Base-by-base conservation (phyloP, 345 rosid species). In the Citrus mangshanensis region DNA sequence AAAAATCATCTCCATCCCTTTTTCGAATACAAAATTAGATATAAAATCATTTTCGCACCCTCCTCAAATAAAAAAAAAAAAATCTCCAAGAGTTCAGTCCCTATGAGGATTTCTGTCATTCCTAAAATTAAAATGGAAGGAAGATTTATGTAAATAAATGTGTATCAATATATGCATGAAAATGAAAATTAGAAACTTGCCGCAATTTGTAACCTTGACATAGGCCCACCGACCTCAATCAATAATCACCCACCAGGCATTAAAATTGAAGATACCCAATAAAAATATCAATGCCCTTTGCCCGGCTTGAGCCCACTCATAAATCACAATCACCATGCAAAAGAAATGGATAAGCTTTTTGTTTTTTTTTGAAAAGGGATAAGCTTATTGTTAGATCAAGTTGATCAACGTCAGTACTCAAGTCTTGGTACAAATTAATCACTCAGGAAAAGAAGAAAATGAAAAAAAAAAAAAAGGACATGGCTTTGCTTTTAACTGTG, bases 1-100 rank as follows among this genome's bases (percentile, higher is more conserved):
- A 32, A 32, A 4, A 4, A 32, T 32, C 0, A 0, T 32, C 34
- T 32, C 34, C 0, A 0, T 32, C 0, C 0, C 0, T 32, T 32
- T 32, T 32, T 0, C 0, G 5, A 32, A 32, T 32, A 32, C 4
- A 0, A 32, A 32, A 32, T 32, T 32, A 0, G 0, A 0, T 32
- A 32, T 32, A 32, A 32, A 32, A 32, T 32, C 4, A 0, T 32
- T 32, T 0, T 0, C 0, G 34, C 3, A 32, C 34, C 0, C 0
- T 0, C 34, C 3, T 3, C 34, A 32, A 32, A 32, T 32, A 0
- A 0, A 32, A 32, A 32, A 0, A 0, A 32, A 32, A 32, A 32
- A 32, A 32, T 32, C 34, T 0, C 0, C 5, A 32, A 4, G 0
- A 32, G 0, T 32, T 32, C 5, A 0, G 5, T 32, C 0, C 34